phyloP scores from a whole-genome alignment of 1,139 yeast species.

The Trichomonascaceae sp. region DNA sequence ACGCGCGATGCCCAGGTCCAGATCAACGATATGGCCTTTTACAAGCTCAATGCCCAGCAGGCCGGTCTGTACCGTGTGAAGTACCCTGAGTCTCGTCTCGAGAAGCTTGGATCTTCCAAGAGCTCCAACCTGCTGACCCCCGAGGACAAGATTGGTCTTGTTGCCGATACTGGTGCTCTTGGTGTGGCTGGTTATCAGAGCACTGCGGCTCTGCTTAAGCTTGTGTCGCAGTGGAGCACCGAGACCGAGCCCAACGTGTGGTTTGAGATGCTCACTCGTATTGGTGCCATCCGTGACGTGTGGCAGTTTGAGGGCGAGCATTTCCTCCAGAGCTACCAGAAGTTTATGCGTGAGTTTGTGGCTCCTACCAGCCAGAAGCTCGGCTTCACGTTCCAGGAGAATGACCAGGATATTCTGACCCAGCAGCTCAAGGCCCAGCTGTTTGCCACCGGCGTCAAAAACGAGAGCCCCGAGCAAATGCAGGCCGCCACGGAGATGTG shows the following conservation, averaged over 20 bases:
- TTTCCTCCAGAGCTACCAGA: background rate
- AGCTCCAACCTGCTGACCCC: slow-evolving; percentile 52
- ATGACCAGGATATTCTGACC: slow-evolving; percentile 51
- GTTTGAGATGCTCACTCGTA: slow-evolving; percentile 50
- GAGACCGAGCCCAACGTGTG: slow-evolving; percentile 45
- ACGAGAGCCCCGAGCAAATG: slow-evolving; percentile 44
- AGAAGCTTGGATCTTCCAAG: slow-evolving; percentile 61
- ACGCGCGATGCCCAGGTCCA: slow-evolving; percentile 38
- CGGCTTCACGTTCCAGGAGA: slow-evolving; percentile 55
- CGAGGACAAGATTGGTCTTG: slow-evolving; percentile 76
- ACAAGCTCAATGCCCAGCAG: slow-evolving; percentile 71
- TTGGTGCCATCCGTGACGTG: slow-evolving; percentile 45
- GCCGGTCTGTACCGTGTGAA: slow-evolving; percentile 75
- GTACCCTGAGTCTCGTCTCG: slow-evolving; percentile 63
- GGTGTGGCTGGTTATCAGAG: slow-evolving; percentile 62
- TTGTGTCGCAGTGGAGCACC: slow-evolving; percentile 53
- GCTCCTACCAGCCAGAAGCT: slow-evolving; percentile 41
- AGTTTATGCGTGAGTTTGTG: slow-evolving; percentile 35
- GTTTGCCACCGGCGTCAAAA: slow-evolving; percentile 53
- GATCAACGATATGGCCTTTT: slow-evolving; percentile 36
- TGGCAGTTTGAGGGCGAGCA: slow-evolving; percentile 45
- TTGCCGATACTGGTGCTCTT: slow-evolving; percentile 68
- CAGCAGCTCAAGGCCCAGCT: slow-evolving; percentile 66
- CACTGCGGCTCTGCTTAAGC: slow-evolving; percentile 49
- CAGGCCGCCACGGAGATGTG: slow-evolving; percentile 45